Percentiles rank a stretch among this genome's conserved stretches.
Evolutionary conservation across 306 rosid species (phyloP).

Genomic region (Gleditsia sinensis): DNA sequence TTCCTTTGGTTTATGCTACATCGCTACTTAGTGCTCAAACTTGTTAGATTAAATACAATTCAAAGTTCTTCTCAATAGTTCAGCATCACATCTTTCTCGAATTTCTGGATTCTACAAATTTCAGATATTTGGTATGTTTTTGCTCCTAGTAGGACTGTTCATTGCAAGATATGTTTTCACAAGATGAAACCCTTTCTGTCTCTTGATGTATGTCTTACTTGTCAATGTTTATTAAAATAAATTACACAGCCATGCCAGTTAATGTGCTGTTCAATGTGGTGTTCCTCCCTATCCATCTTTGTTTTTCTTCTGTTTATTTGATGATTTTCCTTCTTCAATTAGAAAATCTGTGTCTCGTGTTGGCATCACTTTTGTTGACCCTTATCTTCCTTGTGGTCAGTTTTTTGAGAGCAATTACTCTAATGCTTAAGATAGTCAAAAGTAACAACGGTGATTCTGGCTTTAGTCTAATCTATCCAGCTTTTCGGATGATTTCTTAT

Average conservation of each 20-base stretch:
- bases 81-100: not conserved
- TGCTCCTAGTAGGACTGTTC: not conserved
- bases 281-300: not conserved
- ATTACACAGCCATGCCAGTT: not conserved
- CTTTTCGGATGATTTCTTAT: not conserved
- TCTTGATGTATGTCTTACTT: not conserved
- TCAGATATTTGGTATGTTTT: not conserved
- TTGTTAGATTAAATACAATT: not conserved
- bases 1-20: slow-evolving; percentile 21
- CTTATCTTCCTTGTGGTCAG: too few species aligned
- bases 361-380: not conserved
- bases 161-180: not conserved
- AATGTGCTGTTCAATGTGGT: not conserved
- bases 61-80: not conserved
- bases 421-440: not conserved
- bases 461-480: not conserved
- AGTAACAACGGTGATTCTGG: not conserved
- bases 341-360: not conserved
- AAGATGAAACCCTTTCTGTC: not conserved
- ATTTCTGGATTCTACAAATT: not conserved
- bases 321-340: not conserved
- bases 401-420: not conserved
- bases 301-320: slow-evolving; percentile 7
- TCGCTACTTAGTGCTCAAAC: slow-evolving; percentile 3
- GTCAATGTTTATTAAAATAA: not conserved